Conservation (phyloP, 345 rosid species). For the Brassica incana region DNA sequence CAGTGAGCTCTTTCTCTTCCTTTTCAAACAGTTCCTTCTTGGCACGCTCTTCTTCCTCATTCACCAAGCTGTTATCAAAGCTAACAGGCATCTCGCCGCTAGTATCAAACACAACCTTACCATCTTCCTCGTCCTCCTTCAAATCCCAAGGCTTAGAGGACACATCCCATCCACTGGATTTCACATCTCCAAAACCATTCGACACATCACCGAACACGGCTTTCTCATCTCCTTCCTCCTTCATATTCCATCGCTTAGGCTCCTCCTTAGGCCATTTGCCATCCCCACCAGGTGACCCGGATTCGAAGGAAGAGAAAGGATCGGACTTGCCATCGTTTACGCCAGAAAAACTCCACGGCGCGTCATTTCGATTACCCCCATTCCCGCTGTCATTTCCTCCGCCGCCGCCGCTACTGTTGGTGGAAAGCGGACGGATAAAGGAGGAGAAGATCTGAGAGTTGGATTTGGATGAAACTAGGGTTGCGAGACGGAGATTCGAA, state of each 20-base stretch:
- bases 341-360: conserved; percentile 54
- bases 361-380: conserved; percentile 33
- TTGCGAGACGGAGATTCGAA: conserved; percentile 56
- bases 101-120: conserved; percentile 47
- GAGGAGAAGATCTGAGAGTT: conserved; percentile 35
- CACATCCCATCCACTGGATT: conserved; percentile 26
- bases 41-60: conserved; percentile 40
- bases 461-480: conserved; percentile 43
- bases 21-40: conserved; percentile 47
- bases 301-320: conserved; percentile 40
- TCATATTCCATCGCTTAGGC: conserved; percentile 50
- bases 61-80: conserved; percentile 25
- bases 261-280: conserved; percentile 46
- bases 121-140: conserved; percentile 47
- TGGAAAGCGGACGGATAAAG: conserved; percentile 47
- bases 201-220: conserved; percentile 41
- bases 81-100: conserved; percentile 30
- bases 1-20: conserved; percentile 64
- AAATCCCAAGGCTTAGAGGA: conserved; percentile 50
- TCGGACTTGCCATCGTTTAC: conserved; percentile 49
- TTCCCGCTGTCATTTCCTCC: conserved; percentile 36
- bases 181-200: conserved; percentile 19
- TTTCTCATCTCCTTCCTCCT: conserved; percentile 47
- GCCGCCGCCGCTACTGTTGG: conserved; percentile 35
- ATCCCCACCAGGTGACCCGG: conserved; percentile 19